phyloP scores from a whole-genome alignment of 345 rosid species.

The Odontarrhena argentea region DNA sequence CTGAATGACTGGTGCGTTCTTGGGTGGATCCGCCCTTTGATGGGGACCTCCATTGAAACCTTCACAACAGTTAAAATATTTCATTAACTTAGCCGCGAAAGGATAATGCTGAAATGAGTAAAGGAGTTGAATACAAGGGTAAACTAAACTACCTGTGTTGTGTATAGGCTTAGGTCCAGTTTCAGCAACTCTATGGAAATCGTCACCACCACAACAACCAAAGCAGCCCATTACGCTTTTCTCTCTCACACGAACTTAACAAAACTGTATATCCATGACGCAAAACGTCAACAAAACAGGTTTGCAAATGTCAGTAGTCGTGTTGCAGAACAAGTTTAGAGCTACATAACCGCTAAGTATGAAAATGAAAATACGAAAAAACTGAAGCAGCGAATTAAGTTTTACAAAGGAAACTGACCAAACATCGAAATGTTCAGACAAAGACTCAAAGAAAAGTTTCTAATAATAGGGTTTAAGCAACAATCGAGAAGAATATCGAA shows the following conservation, averaged over 20 bases:
- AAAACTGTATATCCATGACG: constrained; percentile 2
- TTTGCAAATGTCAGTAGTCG: constrained; percentile 1
- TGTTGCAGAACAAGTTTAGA: constrained; percentile 14
- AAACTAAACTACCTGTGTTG: constrained; percentile 47
- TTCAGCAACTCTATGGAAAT: constrained; percentile 53
- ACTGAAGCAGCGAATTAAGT: not conserved
- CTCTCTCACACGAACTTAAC: constrained; percentile 25
- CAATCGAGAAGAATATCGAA: constrained; percentile 18
- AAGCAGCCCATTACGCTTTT: constrained; percentile 65
- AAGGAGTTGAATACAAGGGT: not conserved
- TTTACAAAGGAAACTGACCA: not conserved
- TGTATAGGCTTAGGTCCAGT: constrained; percentile 50
- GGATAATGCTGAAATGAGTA: not conserved
- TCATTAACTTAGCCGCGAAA: constrained; percentile 9
- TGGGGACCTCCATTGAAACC: constrained; percentile 56
- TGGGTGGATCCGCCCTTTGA: constrained; percentile 44
- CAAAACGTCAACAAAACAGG: constrained; percentile 13
- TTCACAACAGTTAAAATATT: constrained; percentile 29
- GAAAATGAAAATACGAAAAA: not conserved
- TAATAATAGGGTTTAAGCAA: constrained; percentile 35
- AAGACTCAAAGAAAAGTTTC: not conserved
- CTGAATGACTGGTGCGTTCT: constrained; percentile 44
- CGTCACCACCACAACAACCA: constrained; percentile 65
- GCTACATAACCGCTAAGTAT: not conserved
- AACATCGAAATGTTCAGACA: constrained; percentile 19